A percentile compares a stretch with the other conserved stretches of the same genome.
Evolutionary conservation across 768 basidiomycete genomes (phyloP).

Genomic region (Leucocoprinus leucothites): DNA sequence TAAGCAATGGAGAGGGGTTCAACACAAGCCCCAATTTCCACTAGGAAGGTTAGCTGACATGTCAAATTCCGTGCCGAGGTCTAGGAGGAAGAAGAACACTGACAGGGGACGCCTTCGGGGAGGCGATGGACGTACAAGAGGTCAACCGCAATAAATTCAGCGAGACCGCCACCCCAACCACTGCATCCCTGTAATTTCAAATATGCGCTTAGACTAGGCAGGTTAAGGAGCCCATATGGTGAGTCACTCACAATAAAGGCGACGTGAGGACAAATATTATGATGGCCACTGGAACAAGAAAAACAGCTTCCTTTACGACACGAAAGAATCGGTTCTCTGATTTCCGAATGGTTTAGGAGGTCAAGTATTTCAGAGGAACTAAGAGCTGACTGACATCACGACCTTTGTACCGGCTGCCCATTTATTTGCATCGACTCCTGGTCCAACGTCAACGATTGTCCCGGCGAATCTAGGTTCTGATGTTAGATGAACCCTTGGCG

Average conservation of each 20-base stretch:
- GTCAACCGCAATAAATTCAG: slow-evolving; percentile 38
- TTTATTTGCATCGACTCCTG: slow-evolving; percentile 27
- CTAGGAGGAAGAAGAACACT: slow-evolving; percentile 12
- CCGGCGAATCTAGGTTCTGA: slow-evolving; percentile 27
- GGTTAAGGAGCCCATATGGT: neutral
- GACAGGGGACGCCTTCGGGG: slow-evolving; percentile 34
- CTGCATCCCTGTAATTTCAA: slow-evolving; percentile 29
- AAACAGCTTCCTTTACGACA: slow-evolving; percentile 34
- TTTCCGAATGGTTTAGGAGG: neutral
- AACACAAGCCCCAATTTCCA: slow-evolving; percentile 44
- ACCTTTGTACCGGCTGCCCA: slow-evolving; percentile 34
- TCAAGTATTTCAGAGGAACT: neutral
- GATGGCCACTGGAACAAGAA: slow-evolving; percentile 27
- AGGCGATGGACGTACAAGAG: slow-evolving; percentile 33
- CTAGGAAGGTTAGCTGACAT: slow-evolving; percentile 19
- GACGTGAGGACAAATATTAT: slow-evolving; percentile 31
- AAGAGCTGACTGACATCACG: slow-evolving; percentile 23
- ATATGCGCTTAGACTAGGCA: too few species aligned
- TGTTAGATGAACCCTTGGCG: neutral
- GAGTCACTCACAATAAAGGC: slow-evolving; percentile 32
- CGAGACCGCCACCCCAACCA: slow-evolving; percentile 40
- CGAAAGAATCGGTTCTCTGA: slow-evolving; percentile 40
- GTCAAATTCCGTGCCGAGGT: neutral
- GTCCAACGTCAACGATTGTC: slow-evolving; percentile 30
- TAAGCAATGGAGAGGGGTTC: slow-evolving; percentile 47